Percentiles rank a stretch among this genome's conserved stretches.
Evolutionary conservation across 768 basidiomycete species (phyloP).

Genomic region (Boletus edulis): DNA sequence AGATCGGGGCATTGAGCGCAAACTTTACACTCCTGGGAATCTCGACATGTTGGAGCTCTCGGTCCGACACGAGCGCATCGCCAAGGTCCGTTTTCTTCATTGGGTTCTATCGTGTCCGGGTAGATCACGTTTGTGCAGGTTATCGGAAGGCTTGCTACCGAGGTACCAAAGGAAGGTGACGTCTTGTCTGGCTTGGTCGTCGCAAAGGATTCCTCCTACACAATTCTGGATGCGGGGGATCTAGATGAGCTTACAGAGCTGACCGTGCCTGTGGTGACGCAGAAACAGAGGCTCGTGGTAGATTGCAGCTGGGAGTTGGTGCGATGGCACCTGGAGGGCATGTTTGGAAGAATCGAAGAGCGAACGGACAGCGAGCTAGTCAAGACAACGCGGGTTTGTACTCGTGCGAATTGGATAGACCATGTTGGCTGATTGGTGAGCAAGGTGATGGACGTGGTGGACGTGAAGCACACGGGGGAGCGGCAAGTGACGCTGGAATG

Average conservation of each 20-base stretch:
- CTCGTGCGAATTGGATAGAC: neutral
- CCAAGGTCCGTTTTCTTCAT: constrained; percentile 59
- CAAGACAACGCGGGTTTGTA: constrained; percentile 63
- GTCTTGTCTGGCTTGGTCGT: constrained; percentile 82
- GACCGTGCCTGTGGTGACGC: constrained; percentile 77
- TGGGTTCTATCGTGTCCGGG: neutral
- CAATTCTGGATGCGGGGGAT: constrained; percentile 87
- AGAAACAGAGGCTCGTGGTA: constrained; percentile 78
- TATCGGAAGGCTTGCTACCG: constrained; percentile 82
- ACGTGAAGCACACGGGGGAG: constrained; percentile 72
- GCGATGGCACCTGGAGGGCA: constrained; percentile 95
- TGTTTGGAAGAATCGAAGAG: constrained; percentile 81
- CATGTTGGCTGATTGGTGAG: neutral
- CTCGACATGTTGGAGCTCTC: constrained; percentile 82
- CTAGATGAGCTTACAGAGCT: constrained; percentile 86
- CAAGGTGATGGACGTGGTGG: constrained; percentile 89
- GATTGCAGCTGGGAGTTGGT: constrained; percentile 88
- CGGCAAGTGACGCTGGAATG: constrained; percentile 87
- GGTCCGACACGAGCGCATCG: constrained; percentile 84
- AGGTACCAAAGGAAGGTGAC: constrained; percentile 65
- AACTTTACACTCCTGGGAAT: constrained; percentile 92
- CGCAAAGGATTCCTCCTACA: constrained; percentile 92
- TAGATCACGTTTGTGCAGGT: constrained; percentile 48
- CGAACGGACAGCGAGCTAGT: constrained; percentile 55
- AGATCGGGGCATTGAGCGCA: constrained; percentile 85